Conservation (phyloP, 768 basidiomycete species). For the Lactarius deliciosus region DNA sequence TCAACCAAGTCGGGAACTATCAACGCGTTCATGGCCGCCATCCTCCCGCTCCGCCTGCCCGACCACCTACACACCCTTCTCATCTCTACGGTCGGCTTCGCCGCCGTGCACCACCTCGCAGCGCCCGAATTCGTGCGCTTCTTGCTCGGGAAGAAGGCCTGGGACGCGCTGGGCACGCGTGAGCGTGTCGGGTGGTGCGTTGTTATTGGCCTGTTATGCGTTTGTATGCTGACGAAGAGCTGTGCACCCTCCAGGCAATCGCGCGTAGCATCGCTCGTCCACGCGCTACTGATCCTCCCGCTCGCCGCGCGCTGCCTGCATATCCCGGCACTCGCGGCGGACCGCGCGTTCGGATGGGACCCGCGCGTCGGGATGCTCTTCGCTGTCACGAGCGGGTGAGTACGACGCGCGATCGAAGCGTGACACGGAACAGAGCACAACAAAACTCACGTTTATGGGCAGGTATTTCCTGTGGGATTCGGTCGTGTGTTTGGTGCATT, state of each 20-base stretch:
- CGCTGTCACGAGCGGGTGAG: constrained; percentile 71
- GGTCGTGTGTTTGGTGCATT: constrained; percentile 66
- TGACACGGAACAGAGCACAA: background rate
- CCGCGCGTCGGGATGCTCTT: constrained; percentile 53
- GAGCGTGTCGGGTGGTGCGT: constrained; percentile 17
- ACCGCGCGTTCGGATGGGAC: constrained; percentile 79
- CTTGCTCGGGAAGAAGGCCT: constrained; percentile 51
- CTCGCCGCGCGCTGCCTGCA: constrained; percentile 57
- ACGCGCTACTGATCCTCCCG: constrained; percentile 66
- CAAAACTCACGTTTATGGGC: background rate
- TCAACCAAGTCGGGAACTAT: background rate
- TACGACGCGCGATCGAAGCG: constrained; percentile 11
- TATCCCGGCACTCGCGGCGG: constrained; percentile 46
- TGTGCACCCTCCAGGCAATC: constrained; percentile 51
- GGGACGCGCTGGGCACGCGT: constrained; percentile 32
- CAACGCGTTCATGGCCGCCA: constrained; percentile 19
- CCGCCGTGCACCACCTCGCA: constrained; percentile 53
- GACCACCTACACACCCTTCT: constrained; percentile 55
- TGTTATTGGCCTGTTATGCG: background rate
- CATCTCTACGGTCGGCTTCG: constrained; percentile 56
- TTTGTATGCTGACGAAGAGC: background rate
- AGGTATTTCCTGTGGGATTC: constrained; percentile 88
- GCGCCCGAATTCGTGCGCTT: constrained; percentile 46
- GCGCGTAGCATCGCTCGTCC: constrained; percentile 70
- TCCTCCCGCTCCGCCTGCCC: constrained; percentile 43